Evolutionary conservation across 352 stramenopile species (phyloP), one percentile per base, ranked within the genome.

Genomic region (Phytophthora sp.): DNA sequence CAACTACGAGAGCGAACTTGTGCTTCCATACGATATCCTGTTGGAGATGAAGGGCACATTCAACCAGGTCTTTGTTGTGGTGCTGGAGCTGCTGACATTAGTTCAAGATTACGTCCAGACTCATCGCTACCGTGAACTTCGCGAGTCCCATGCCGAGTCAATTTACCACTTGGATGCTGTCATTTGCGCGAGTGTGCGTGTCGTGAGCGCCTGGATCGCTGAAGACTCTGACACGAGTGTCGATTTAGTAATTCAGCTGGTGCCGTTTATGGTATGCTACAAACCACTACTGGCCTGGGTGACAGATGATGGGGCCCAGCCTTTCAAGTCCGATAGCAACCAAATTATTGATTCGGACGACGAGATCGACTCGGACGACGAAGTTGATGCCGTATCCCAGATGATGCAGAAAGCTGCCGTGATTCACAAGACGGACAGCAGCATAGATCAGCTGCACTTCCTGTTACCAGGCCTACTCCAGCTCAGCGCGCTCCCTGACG

Each of bases 181-280:
- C 20, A 84, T 92, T 31, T 91, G 84, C 38, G 85, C 84, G 5
- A 94, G 83, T 59, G 64, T 94, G 8, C 87, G 87, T 13, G 62
- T 96, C 28, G 73, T 90, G 24, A 82, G 84, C 26, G 82, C 87
- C 2, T 96, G 87, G 85, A 83, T 96, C 13, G 87, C 87, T 12
- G 85, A 96, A 67, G 84, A 94, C 49, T 88, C 84, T 8, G 87
- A 96, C 57, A 81, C 84, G 10, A 82, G 76, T 50, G 74, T 84
- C 18, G 72, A 88, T 35, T 61, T 92, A 32, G 69, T 90, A 20
- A 75, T 94, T 44, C 74, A 89, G 17, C 38, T 94, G 26, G 46
- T 94, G 18, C 85, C 87, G 11, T 96, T 94, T 48, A 80, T 96
- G 48, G 77, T 96, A 12, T 88, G 79, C 57, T 96, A 91, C 64